These are phyloP conservation scores for Tetrahymena thermophila DNA, from an alignment of 73 alveolate genomes.

Conservation along the genomic window DNA sequence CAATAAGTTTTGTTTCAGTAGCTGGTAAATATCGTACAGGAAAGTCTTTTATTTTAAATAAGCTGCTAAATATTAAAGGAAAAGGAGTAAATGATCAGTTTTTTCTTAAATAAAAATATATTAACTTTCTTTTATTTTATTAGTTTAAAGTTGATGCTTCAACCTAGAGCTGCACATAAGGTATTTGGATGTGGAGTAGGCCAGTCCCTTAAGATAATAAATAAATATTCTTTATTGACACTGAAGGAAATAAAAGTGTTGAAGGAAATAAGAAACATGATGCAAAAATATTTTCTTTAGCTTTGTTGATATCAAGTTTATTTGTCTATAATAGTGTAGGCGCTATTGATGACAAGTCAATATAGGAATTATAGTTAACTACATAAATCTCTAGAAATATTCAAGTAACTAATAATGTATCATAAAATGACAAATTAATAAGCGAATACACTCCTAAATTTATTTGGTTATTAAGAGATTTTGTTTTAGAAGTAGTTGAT, in stretches of 20 bases:
- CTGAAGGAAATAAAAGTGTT: slow-evolving; percentile 94
- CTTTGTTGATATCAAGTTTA: slow-evolving; percentile 74
- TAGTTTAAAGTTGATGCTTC: slow-evolving; percentile 78
- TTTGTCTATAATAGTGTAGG: slow-evolving; percentile 90
- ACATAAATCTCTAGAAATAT: slow-evolving; percentile 79
- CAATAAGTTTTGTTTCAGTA: slow-evolving; percentile 86
- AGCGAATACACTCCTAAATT: slow-evolving; percentile 53
- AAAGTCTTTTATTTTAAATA: slow-evolving; percentile 82
- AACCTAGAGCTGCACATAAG: slow-evolving; percentile 91
- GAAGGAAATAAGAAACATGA: slow-evolving; percentile 89
- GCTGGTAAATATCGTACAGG: slow-evolving; percentile 98
- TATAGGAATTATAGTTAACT: slow-evolving; percentile 82
- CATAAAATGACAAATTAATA: slow-evolving; percentile 17
- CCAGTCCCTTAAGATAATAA: slow-evolving; percentile 74
- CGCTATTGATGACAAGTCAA: slow-evolving; percentile 90
- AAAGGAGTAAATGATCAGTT: slow-evolving; percentile 53
- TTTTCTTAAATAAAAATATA: not conserved
- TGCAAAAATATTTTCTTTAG: slow-evolving; percentile 90
- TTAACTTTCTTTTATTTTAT: not conserved
- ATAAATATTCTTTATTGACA: slow-evolving; percentile 77
- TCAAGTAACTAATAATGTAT: slow-evolving; percentile 5
- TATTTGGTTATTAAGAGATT: slow-evolving; percentile 95
- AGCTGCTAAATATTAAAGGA: slow-evolving; percentile 62
- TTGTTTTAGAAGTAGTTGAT: slow-evolving; percentile 82
- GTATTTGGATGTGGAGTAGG: slow-evolving; percentile 94